Evolutionary conservation across 768 basidiomycete species (phyloP), one percentile per base, ranked within the genome.

Genomic region (Podaxis mareebaensis): DNA sequence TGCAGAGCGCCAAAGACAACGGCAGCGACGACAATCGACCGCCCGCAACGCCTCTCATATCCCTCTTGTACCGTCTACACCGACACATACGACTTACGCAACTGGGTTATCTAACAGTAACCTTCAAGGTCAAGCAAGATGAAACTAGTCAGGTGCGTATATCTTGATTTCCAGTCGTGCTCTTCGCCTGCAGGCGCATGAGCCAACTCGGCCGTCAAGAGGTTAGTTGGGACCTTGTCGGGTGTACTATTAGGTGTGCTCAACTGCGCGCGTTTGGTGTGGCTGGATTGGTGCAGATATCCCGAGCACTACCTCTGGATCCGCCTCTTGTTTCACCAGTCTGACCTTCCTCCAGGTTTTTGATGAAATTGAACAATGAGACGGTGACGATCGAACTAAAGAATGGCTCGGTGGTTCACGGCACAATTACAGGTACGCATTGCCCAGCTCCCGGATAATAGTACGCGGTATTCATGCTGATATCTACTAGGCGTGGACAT

Each of bases 331-430:
- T 51, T 12, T 24, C 24, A 12, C 44, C 15, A 28, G 48, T 64
- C 33, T 55, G 39, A 38, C 15, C 38, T 57, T 63, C n/a, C 17
- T 58, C 61, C 72, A 96, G 94, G 76, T 98, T 96, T 81, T 86
- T 97, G 83, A 99, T 99, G 96, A 99, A 99, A 84, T 79, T 99
- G 80, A 96, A 97, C 85, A 98, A 98, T 75, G 96, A 99, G 84
- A 96, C 96, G 66, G 95, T 98, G 69, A 94, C 96, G 66, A 86
- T 99, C 75, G 96, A 99, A 81, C 85, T 99, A 69, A 99, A 99
- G 79, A 98, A 99, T 70, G 97, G 97, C 30, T 93, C 94, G 0
- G 79, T 95, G 57, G 90, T 99, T 15, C 92, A 96, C 71, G 96
- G 96, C 11, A 99, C 96, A 24, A 97, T 99, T 76, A 97, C 95